Evolutionary conservation across 495 filamentous ascomycete species (phyloP), one percentile per base, ranked within the genome.

Genomic region (Penicillium atrosanguineum): DNA sequence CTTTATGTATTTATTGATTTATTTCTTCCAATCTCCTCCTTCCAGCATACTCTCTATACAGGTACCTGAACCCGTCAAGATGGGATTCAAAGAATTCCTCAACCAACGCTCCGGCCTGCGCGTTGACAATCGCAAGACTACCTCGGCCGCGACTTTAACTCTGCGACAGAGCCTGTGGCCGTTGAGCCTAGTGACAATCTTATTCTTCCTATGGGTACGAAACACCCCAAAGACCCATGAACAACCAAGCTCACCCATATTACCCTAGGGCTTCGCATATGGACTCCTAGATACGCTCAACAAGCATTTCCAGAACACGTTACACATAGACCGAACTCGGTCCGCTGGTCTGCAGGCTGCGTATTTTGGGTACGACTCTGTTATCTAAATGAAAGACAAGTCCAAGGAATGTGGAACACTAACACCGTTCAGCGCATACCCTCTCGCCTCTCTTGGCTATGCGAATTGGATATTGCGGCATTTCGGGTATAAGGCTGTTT

Each of bases 141-240:
- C 83, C 4, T 73, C 69, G 4, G 82, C 82, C 0, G 79, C 79
- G 15, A 78, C 81, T 36, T 68, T 86, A 29, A 86, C 83, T 9
- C 61, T 87, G 19, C 69, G 82, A 16, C 77, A 83, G 62, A 83
- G 79, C 50, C 58, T 85, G 37, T 67, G 74, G 59, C 77, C 78
- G 11, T 67, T 81, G 43, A 56, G 64, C 12, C 64, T 83, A 6
- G 77, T 70, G 52, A 77, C 71, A 20, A 78, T 84, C 48, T 72
- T 90, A n/a, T 89, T 88, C 72, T 89, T 91, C 67, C 71, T 90
- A 44, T 89, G 86, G 88, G 71, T 73, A 56, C 63, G 41, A 2
- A 9, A 6, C 16, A 2, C 9, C 19, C n/a, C 11, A 23, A 23
- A 23, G 23, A 23, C 23, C 23, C 23, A 23, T 23, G 23, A 23